These are phyloP conservation scores for Suhomyces kunorum DNA, from an alignment of 1,139 yeast genomes.

Conservation along the genomic window DNA sequence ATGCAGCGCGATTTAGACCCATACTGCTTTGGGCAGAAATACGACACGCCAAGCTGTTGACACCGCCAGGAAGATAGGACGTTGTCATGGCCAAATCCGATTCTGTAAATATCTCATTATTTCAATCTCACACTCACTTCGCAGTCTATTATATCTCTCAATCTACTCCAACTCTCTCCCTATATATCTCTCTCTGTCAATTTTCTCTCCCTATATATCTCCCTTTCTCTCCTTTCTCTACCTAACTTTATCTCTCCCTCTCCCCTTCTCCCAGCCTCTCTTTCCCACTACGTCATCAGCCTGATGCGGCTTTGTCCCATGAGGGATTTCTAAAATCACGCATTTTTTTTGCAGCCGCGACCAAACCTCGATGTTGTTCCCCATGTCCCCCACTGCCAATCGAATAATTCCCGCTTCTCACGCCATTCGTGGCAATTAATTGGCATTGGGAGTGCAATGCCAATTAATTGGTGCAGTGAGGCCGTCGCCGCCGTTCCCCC, in stretches of 20 bases:
- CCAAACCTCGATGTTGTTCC: not conserved
- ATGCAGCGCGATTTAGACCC: no score
- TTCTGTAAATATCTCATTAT: no score
- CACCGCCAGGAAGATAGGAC: no score
- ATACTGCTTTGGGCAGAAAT: not conserved
- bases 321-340: slow-evolving; percentile 13
- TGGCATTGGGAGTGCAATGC: no score
- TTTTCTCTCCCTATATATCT: not conserved
- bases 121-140: not conserved
- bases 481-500: no score
- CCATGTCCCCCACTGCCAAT: slow-evolving; percentile 4
- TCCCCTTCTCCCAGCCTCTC: not conserved
- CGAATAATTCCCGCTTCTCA: slow-evolving; percentile 11
- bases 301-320: slow-evolving; percentile 13
- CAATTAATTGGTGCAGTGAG: no score
- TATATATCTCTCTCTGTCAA: not conserved
- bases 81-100: no score
- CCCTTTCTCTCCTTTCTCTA: not conserved
- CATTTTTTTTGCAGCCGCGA: slow-evolving; percentile 11
- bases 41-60: no score
- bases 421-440: no score
- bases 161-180: no score
- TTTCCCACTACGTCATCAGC: slow-evolving; percentile 2
- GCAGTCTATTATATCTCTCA: no score
- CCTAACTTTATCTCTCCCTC: not conserved